These are phyloP conservation scores for Rhizodiscina lignyota DNA, from an alignment of 495 filamentous ascomycete species.

Conservation along the genomic window DNA sequence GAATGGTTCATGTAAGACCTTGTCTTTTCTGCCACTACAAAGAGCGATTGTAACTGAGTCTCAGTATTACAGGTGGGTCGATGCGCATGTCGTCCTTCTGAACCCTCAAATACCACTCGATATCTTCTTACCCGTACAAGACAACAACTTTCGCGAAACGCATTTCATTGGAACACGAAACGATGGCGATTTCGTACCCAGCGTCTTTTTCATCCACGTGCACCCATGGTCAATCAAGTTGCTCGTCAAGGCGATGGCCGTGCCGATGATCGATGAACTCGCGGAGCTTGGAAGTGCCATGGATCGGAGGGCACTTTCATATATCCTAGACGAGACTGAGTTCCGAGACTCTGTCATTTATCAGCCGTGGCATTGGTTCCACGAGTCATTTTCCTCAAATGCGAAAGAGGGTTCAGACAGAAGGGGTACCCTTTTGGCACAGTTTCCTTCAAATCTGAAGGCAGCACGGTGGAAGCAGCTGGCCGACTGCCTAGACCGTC, in stretches of 20 bases:
- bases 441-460: too few species aligned
- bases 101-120: conserved; percentile 26
- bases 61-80: conserved; percentile 22
- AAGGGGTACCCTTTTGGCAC: too few species aligned
- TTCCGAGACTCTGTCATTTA: too few species aligned
- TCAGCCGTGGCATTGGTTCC: too few species aligned
- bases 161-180: conserved; percentile 8
- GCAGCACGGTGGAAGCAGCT: too few species aligned
- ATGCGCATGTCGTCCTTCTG: conserved; percentile 26
- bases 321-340: too few species aligned
- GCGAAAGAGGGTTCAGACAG: too few species aligned
- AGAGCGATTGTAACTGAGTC: background rate
- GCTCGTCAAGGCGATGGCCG: conserved; percentile 1
- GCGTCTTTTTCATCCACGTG: conserved; percentile 3
- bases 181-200: background rate
- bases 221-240: conserved; percentile 2
- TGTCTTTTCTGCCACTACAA: background rate
- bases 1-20: conserved; percentile 29
- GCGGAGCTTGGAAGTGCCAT: too few species aligned
- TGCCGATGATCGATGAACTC: background rate
- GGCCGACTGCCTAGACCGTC: too few species aligned
- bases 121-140: conserved; percentile 27
- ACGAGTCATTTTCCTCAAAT: too few species aligned
- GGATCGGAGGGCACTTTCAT: too few species aligned
- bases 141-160: conserved; percentile 21